These are phyloP conservation scores for Salix brachista DNA, from an alignment of 345 rosid species.

Conservation along the genomic window DNA sequence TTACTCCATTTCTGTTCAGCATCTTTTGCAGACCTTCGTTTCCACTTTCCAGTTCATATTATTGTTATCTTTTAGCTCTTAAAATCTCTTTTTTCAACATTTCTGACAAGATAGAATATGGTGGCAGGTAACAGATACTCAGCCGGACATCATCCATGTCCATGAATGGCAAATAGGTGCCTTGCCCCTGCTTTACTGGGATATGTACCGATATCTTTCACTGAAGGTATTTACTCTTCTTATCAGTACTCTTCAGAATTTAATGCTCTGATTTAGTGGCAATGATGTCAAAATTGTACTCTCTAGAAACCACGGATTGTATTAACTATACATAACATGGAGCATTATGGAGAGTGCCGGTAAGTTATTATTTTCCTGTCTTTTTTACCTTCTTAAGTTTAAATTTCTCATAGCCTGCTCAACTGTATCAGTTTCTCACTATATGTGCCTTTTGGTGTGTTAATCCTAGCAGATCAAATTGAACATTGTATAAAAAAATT, in stretches of 20 bases:
- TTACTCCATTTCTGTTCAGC: conserved; percentile 7
- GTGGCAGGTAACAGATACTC: conserved; percentile 43
- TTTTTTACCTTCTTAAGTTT: background rate
- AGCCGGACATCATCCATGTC: conserved; percentile 57
- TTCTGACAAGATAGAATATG: conserved; percentile 10
- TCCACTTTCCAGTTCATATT: background rate
- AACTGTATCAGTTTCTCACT: background rate
- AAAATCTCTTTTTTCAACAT: background rate
- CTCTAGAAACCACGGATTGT: conserved; percentile 48
- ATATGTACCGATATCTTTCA: conserved; percentile 47
- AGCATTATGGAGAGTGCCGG: conserved; percentile 58
- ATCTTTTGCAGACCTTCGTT: conserved; percentile 1
- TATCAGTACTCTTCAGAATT: background rate
- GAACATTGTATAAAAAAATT: background rate
- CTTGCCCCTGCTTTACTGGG: conserved; percentile 59
- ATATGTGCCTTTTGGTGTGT: background rate
- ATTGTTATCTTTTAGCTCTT: background rate
- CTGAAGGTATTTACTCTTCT: conserved; percentile 35
- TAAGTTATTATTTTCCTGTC: conserved; percentile 11
- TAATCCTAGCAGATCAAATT: background rate
- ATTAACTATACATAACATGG: conserved; percentile 59
- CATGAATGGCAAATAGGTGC: conserved; percentile 64
- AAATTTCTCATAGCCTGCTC: background rate
- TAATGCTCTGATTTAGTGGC: background rate
- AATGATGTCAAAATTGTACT: background rate